Base-by-base conservation (phyloP, 257 asterid genomes). In the Oldenlandia corymbosa region DNA sequence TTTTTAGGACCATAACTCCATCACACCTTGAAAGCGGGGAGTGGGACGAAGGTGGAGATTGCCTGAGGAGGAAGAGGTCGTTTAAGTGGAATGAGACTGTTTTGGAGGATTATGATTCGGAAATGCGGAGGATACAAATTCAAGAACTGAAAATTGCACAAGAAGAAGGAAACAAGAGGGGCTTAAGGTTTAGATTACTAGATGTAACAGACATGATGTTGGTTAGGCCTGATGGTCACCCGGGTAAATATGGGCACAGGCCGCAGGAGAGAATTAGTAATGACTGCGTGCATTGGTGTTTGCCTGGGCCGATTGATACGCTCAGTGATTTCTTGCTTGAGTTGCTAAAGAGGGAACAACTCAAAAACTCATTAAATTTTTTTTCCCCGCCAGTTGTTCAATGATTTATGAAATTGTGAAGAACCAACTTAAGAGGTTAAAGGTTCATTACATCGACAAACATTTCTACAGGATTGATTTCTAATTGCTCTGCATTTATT, bases 221-320 rank as follows among this genome's bases (percentile, higher is more conserved):
- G 72, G 45, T 81, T 75, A 68, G 88, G 66, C 78, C 88, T 10
- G 91, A 84, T 56, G 91, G 88, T 34, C 94, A 86, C 65, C 86
- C 90, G 1, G 78, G 90, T 74, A 78, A 66, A 78, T 83, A 86
- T 12, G 94, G 94, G 6, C 94, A 70, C 76, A 67, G 48, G 78
- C 76, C 48, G 62, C 28, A n/a, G n/a, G n/a, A n/a, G 75, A 69
- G 67, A 58, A 7, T 66, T 51, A 65, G 66, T 0, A 77, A 82
- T 47, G 94, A 86, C 30, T 83, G 94, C 18, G 85, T 83, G 20
- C 94, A 83, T 68, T 86, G 87, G 88, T 84, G 91, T 26, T 62
- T 84, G 81, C 91, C 88, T 1, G 88, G 91, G 4, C 91, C 91
- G 0, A 81, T 83, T 58, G 90, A 86, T 58, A 47, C 84, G 10